phyloP scores from a whole-genome alignment of 2,329 filamentous ascomycete species.

The Hypoxylon sp. region DNA sequence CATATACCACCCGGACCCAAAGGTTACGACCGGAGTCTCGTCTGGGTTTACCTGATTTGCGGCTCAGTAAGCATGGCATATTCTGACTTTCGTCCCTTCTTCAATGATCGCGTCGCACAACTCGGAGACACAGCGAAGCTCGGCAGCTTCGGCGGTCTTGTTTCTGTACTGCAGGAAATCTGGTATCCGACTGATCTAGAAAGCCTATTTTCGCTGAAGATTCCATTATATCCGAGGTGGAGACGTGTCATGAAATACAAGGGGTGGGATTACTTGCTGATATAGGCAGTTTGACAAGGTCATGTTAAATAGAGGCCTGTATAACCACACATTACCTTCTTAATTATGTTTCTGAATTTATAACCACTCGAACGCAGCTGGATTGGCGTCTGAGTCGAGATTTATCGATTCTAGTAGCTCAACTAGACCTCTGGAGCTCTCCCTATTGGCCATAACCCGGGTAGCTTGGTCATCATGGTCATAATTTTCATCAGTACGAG shows the following conservation, averaged over 20 bases:
- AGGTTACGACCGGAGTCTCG: constrained; percentile 2
- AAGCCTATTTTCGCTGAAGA: not conserved
- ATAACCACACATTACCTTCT: not conserved
- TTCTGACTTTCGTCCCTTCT: not conserved
- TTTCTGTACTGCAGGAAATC: not conserved
- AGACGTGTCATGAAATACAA: not conserved
- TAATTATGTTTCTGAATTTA: not conserved
- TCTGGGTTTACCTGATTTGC: constrained; percentile 6
- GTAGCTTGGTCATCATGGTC: not conserved
- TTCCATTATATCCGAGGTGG: not conserved
- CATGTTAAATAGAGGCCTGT: not conserved
- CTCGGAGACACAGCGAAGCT: not conserved
- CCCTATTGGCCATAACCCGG: not conserved
- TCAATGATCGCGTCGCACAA: not conserved
- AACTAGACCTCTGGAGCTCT: not conserved
- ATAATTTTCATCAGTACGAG: no score
- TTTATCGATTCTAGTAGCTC: not conserved
- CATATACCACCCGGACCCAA: not conserved
- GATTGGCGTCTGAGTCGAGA: not conserved
- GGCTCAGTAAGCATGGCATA: constrained; percentile 1
- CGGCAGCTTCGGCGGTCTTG: constrained; percentile 4
- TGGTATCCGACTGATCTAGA: not conserved
- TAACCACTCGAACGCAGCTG: not conserved
- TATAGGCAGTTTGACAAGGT: not conserved
- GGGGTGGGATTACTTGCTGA: constrained; percentile 11